Percentiles rank a stretch among this genome's conserved stretches.
Evolutionary conservation across 2,329 filamentous ascomycete genomes (phyloP).

Genomic region (Coniochaeta sp.): DNA sequence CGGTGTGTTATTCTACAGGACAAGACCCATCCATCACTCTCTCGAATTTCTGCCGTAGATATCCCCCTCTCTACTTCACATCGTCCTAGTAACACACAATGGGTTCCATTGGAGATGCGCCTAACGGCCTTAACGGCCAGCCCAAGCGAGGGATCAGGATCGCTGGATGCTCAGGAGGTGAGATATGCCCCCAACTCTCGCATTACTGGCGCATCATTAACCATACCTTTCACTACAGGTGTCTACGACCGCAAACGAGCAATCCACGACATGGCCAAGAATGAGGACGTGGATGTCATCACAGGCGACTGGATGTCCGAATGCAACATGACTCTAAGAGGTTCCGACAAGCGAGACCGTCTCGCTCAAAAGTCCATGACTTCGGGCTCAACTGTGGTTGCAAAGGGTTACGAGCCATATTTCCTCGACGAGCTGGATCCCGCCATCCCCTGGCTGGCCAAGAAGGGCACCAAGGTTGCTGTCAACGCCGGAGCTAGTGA

Average conservation of each 20-base stretch:
- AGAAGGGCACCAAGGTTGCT: slow-evolving; percentile 23
- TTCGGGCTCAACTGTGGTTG: slow-evolving; percentile 16
- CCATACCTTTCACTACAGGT: slow-evolving; percentile 10
- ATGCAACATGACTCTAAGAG: slow-evolving; percentile 20
- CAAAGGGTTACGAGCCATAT: slow-evolving; percentile 33
- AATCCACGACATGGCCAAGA: slow-evolving; percentile 25
- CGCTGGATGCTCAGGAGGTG: slow-evolving; percentile 20
- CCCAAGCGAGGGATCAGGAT: slow-evolving; percentile 18
- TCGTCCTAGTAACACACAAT: slow-evolving; percentile 4
- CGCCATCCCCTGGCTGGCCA: slow-evolving; percentile 19
- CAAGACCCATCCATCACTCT: neutral
- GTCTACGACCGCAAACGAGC: slow-evolving; percentile 32
- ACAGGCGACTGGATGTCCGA: slow-evolving; percentile 24
- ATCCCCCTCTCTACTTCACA: neutral
- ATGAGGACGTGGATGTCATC: slow-evolving; percentile 21
- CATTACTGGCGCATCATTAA: neutral
- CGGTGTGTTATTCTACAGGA: neutral
- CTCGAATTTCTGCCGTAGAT: neutral
- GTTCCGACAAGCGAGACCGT: slow-evolving; percentile 18
- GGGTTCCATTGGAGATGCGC: slow-evolving; percentile 10
- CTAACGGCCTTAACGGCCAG: slow-evolving; percentile 1
- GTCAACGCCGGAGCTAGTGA: slow-evolving; percentile 25
- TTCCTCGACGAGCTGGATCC: slow-evolving; percentile 22
- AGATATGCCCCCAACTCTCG: neutral
- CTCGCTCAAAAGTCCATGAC: slow-evolving; percentile 14